A percentile compares a stretch with the other conserved stretches of the same genome.
phyloP scores from a whole-genome alignment of 495 filamentous ascomycete species.

The Aspergillus leporis region DNA sequence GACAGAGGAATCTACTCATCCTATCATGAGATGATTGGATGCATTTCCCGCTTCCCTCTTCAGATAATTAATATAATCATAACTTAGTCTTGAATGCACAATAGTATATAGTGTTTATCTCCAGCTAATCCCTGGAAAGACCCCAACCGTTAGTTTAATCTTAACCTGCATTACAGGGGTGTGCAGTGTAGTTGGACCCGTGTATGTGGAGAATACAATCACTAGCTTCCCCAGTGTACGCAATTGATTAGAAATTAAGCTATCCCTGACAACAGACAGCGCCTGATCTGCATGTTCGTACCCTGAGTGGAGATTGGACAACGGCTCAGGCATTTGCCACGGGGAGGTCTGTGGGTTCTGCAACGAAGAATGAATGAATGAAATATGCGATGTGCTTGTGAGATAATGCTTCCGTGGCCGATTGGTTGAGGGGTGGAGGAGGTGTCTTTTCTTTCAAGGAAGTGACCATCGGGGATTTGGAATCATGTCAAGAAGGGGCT shows the following conservation, averaged over 20 bases:
- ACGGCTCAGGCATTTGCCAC: neutral
- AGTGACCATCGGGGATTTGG: no score
- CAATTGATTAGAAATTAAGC: conserved; percentile 4
- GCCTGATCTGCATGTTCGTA: neutral
- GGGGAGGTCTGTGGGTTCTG: neutral
- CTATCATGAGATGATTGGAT: no score
- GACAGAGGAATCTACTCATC: no score
- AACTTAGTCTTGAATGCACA: neutral
- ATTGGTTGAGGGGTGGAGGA: neutral
- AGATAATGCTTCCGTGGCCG: neutral
- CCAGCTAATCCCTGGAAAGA: neutral
- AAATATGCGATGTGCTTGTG: neutral
- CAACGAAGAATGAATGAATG: neutral
- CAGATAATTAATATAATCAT: neutral
- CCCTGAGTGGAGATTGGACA: neutral
- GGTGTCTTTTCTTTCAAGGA: neutral
- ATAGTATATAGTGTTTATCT: neutral
- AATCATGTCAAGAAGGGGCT: neutral
- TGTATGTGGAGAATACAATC: neutral
- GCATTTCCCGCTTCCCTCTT: no score
- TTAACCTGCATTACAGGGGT: neutral
- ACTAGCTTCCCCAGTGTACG: neutral
- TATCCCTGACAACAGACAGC: conserved; percentile 1
- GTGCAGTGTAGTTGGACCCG: neutral
- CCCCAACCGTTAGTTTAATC: neutral